These are phyloP conservation scores for Thielaviopsis populi DNA, from an alignment of 2,329 filamentous ascomycete species.

Conservation along the genomic window DNA sequence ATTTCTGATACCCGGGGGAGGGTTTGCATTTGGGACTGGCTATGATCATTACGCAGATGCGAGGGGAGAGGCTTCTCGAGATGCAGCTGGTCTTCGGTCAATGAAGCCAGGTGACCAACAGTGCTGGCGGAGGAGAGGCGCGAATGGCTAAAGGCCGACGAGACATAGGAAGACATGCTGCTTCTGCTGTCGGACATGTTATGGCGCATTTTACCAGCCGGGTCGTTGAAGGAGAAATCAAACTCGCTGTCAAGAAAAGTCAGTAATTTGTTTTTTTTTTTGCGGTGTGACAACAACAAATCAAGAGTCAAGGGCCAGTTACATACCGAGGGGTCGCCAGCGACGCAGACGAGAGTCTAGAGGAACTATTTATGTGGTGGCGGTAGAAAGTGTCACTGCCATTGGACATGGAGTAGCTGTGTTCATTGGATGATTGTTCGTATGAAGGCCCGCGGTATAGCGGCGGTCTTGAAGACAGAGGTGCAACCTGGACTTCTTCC, in stretches of 20 bases:
- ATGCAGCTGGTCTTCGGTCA: conserved; percentile 16
- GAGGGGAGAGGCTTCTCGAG: conserved; percentile 13
- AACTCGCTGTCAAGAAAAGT: conserved; percentile 7
- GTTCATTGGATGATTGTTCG: conserved; percentile 14
- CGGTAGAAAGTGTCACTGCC: conserved; percentile 19
- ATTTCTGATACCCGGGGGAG: conserved; percentile 14
- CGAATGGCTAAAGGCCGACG: conserved; percentile 32
- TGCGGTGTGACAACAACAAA: neutral
- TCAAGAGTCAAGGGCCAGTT: neutral
- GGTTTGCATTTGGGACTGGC: conserved; percentile 6
- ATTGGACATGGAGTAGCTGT: conserved; percentile 18
- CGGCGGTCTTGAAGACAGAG: conserved; percentile 8
- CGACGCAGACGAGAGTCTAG: conserved; percentile 17
- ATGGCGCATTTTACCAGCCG: conserved; percentile 22
- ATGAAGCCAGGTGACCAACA: conserved; percentile 24
- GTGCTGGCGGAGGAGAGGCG: conserved; percentile 40
- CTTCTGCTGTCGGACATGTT: conserved; percentile 37
- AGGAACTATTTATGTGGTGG: conserved; percentile 20
- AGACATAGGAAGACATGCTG: conserved; percentile 36
- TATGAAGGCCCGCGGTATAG: conserved; percentile 17
- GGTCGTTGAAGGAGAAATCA: conserved; percentile 12
- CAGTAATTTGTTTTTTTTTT: neutral
- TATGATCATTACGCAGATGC: conserved; percentile 11
- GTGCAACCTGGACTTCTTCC: conserved; percentile 19
- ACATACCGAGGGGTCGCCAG: conserved; percentile 17